Percentiles rank a stretch among this genome's conserved stretches.
These are phyloP conservation scores for Kurtzmaniella natalensis DNA, from an alignment of 1,139 yeast genomes.

Conservation along the genomic window DNA sequence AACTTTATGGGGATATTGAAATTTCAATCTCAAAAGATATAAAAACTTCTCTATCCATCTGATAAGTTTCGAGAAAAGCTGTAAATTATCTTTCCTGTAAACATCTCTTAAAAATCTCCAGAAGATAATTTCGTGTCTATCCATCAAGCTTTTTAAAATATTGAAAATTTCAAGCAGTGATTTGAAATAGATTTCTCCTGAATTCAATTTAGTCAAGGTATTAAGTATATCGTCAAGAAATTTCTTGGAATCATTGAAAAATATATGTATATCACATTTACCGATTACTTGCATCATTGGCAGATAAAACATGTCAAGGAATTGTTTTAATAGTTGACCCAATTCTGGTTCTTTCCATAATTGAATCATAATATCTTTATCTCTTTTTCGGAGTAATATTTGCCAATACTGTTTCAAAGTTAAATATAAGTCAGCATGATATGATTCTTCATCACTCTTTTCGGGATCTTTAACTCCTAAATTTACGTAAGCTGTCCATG, in stretches of 20 bases:
- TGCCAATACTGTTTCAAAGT: constrained; percentile 60
- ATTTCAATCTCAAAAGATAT: constrained; percentile 55
- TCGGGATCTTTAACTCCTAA: constrained; percentile 8
- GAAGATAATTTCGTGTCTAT: constrained; percentile 64
- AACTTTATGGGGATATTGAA: constrained; percentile 45
- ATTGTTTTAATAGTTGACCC: constrained; percentile 62
- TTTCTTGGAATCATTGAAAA: constrained; percentile 65
- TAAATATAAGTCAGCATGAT: constrained; percentile 30
- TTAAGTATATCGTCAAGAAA: constrained; percentile 70
- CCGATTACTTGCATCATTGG: constrained; percentile 77
- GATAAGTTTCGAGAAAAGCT: constrained; percentile 64
- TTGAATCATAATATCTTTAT: constrained; percentile 68
- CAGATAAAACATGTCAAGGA: constrained; percentile 74
- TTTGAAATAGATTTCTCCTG: constrained; percentile 45
- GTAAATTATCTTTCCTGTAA: constrained; percentile 67
- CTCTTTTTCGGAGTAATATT: constrained; percentile 62
- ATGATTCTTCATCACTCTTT: constrained; percentile 11
- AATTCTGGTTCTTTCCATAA: constrained; percentile 85
- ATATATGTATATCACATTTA: constrained; percentile 70
- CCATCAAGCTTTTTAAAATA: constrained; percentile 57
- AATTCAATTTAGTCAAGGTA: constrained; percentile 41
- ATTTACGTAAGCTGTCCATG: constrained; percentile 18
- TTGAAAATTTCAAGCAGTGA: constrained; percentile 55
- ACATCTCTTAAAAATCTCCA: constrained; percentile 75
- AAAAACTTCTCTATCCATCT: constrained; percentile 63